Evolutionary conservation across 1,284 basidiomycete genomes (phyloP).

Genomic region (Vanrija pseudolonga): DNA sequence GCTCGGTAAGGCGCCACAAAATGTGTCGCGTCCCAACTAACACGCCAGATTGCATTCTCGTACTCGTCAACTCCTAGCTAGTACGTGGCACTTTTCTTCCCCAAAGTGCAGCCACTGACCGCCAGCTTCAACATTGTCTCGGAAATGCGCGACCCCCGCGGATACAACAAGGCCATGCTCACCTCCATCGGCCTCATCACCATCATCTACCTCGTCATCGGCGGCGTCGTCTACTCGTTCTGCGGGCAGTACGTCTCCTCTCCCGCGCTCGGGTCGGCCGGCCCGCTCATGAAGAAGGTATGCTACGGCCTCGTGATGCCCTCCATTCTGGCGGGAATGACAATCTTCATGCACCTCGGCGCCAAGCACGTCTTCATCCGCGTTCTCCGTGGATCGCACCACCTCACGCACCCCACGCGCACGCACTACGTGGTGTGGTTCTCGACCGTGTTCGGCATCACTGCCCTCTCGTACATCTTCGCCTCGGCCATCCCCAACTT

Average conservation of each 20-base stretch:
- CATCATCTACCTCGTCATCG: constrained; percentile 19
- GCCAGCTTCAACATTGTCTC: constrained; percentile 29
- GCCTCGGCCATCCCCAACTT: constrained; percentile 12
- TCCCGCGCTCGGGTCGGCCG: constrained; percentile 43
- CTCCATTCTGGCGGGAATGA: constrained; percentile 25
- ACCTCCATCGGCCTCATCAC: constrained; percentile 22
- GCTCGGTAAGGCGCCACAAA: too few species aligned
- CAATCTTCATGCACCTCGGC: constrained; percentile 25
- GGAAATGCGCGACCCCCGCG: constrained; percentile 36
- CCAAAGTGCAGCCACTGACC: too few species aligned
- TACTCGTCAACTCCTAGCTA: constrained; percentile 13
- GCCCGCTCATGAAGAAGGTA: constrained; percentile 35
- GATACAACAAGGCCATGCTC: constrained; percentile 25
- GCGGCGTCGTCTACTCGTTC: background rate
- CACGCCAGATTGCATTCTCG: constrained; percentile 10
- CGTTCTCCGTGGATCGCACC: constrained; percentile 56
- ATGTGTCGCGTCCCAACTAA: too few species aligned
- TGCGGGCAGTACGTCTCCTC: background rate
- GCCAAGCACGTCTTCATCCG: constrained; percentile 62
- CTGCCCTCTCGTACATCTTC: constrained; percentile 3
- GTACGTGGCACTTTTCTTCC: too few species aligned
- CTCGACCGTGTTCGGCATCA: constrained; percentile 1
- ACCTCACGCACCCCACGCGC: constrained; percentile 58
- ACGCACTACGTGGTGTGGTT: constrained; percentile 59
- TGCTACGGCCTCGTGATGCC: constrained; percentile 37